phyloP scores from a whole-genome alignment of 345 rosid species.

The Euphorbia peplus region DNA sequence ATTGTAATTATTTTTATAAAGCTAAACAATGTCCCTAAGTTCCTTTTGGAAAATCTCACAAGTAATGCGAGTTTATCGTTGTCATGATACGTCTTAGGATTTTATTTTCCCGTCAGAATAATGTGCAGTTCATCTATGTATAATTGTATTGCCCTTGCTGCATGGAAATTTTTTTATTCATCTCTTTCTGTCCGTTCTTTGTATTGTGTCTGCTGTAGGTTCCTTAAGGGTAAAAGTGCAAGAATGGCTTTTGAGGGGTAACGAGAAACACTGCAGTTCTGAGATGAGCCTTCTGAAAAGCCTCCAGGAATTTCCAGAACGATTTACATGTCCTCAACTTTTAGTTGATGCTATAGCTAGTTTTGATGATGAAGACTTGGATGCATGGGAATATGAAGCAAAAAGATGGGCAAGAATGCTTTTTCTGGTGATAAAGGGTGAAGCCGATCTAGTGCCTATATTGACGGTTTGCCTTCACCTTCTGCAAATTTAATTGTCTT shows the following conservation, averaged over 20 bases:
- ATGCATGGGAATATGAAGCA: constrained; percentile 78
- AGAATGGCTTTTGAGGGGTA: constrained; percentile 62
- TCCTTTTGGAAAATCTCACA: background rate
- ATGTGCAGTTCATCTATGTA: background rate
- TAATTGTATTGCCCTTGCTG: background rate
- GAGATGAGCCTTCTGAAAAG: constrained; percentile 42
- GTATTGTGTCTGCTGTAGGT: constrained; percentile 30
- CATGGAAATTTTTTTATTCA: background rate
- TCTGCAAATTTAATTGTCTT: constrained; percentile 7
- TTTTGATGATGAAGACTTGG: constrained; percentile 83
- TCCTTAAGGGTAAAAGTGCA: constrained; percentile 45
- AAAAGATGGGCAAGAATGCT: constrained; percentile 80
- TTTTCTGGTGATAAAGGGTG: constrained; percentile 51
- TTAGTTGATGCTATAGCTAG: constrained; percentile 29
- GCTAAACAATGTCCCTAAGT: background rate
- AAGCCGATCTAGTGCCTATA: constrained; percentile 45
- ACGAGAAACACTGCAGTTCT: constrained; percentile 25
- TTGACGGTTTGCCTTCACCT: constrained; percentile 49
- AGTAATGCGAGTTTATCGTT: background rate
- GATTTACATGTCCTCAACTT: constrained; percentile 35
- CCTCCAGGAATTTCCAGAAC: constrained; percentile 55
- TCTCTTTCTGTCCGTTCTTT: background rate
- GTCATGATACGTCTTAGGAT: background rate
- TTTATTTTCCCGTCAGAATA: background rate
- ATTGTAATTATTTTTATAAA: background rate